These are phyloP conservation scores for Globisporangium middletonii DNA, from an alignment of 352 stramenopile genomes.

Conservation along the genomic window DNA sequence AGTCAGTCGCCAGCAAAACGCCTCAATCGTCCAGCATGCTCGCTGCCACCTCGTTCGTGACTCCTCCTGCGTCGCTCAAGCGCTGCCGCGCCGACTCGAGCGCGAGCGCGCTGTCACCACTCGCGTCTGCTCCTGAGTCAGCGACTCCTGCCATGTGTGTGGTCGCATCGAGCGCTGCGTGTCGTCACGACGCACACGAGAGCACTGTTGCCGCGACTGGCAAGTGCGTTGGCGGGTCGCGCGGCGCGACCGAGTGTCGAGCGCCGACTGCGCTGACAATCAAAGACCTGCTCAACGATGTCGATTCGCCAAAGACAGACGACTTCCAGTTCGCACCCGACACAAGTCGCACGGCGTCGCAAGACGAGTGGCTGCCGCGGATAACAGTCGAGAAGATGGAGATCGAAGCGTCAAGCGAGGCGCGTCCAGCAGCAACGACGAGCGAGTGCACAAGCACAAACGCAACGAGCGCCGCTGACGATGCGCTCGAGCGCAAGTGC, in stretches of 20 bases:
- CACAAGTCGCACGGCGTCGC: background rate
- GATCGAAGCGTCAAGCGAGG: conserved; percentile 5
- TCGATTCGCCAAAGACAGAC: background rate
- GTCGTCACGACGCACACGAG: conserved; percentile 1
- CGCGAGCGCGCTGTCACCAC: conserved; percentile 15
- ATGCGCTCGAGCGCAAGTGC: conserved; percentile 50
- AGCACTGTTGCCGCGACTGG: background rate
- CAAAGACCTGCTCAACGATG: conserved; percentile 12
- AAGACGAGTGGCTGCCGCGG: background rate
- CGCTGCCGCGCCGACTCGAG: conserved; percentile 22
- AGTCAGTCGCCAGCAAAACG: background rate
- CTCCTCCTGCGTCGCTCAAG: conserved; percentile 25
- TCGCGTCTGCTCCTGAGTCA: conserved; percentile 12
- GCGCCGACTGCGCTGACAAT: conserved; percentile 3
- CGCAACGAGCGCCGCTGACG: background rate
- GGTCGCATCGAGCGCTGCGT: background rate
- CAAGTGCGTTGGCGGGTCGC: conserved; percentile 1
- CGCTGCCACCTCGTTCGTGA: background rate
- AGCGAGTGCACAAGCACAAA: background rate
- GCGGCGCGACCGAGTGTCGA: conserved; percentile 6
- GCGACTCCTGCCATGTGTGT: conserved; percentile 12
- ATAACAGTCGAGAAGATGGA: conserved; percentile 12
- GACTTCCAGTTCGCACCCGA: background rate
- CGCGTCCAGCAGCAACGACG: background rate
- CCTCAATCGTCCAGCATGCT: background rate